phyloP scores from a whole-genome alignment of 495 filamentous ascomycete genomes.

The Trichocladium uniseriatum region DNA sequence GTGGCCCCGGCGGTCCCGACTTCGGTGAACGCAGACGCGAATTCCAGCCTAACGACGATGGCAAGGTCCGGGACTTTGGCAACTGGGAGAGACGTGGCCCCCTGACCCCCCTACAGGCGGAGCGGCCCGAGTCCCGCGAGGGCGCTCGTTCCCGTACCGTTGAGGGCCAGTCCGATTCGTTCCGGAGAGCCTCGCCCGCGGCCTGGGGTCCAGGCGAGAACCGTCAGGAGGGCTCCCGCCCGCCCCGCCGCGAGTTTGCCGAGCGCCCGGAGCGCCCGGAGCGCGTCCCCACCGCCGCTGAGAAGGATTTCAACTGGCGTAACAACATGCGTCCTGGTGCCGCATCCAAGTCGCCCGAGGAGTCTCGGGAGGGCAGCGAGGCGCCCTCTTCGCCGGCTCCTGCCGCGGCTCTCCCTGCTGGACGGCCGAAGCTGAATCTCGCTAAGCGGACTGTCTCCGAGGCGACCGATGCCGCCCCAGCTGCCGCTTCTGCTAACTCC shows the following conservation, averaged over 20 bases:
- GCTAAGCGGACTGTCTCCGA: slow-evolving; percentile 84
- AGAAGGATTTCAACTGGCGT: slow-evolving; percentile 82
- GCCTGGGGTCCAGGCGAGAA: slow-evolving; percentile 54
- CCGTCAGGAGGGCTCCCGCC: slow-evolving; percentile 60
- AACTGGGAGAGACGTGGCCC: slow-evolving; percentile 97
- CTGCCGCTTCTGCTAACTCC: slow-evolving; percentile 46
- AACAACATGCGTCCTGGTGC: slow-evolving; percentile 70
- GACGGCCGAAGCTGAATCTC: slow-evolving; percentile 71
- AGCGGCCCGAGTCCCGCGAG: slow-evolving; percentile 50
- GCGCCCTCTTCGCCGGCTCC: slow-evolving; percentile 58
- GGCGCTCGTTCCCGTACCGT: slow-evolving; percentile 59
- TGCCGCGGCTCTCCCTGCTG: slow-evolving; percentile 43
- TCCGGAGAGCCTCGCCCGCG: slow-evolving; percentile 59
- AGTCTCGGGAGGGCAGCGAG: slow-evolving; percentile 51
- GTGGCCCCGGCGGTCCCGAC: slow-evolving; percentile 23
- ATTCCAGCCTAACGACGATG: slow-evolving; percentile 48
- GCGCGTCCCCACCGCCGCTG: slow-evolving; percentile 70
- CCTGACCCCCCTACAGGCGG: slow-evolving; percentile 57
- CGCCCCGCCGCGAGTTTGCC: slow-evolving; percentile 68
- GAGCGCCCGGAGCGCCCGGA: slow-evolving; percentile 68
- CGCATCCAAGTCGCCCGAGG: slow-evolving; percentile 34
- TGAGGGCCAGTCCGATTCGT: slow-evolving; percentile 43
- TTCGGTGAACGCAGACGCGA: slow-evolving; percentile 37
- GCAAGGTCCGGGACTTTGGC: slow-evolving; percentile 74
- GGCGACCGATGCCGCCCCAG: slow-evolving; percentile 42